phyloP scores from a whole-genome alignment of 805 yeast species.

The Candida broadrunensis region DNA sequence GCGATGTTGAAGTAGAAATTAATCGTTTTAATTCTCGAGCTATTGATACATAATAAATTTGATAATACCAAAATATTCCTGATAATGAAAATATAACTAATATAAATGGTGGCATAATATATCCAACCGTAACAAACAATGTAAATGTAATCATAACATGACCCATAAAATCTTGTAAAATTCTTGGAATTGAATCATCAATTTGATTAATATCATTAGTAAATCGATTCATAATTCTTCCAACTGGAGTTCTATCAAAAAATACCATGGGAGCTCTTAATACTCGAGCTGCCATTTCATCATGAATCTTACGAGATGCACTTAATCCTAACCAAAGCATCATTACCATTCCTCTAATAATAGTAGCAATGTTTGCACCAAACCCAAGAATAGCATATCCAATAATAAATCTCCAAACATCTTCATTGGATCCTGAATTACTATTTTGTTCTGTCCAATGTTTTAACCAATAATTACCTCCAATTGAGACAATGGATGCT shows the following conservation, averaged over 20 bases:
- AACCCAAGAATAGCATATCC: slow-evolving; percentile 58
- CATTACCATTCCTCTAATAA: slow-evolving; percentile 45
- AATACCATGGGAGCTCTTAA: slow-evolving; percentile 62
- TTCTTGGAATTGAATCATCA: slow-evolving; percentile 54
- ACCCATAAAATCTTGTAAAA: slow-evolving; percentile 47
- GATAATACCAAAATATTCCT: slow-evolving; percentile 65
- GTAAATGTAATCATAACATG: slow-evolving; percentile 43
- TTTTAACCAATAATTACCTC: slow-evolving; percentile 63
- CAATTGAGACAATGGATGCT: slow-evolving; percentile 29
- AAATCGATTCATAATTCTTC: slow-evolving; percentile 63
- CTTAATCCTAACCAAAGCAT: slow-evolving; percentile 53
- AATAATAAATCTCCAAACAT: slow-evolving; percentile 46
- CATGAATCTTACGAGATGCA: slow-evolving; percentile 58
- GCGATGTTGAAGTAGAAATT: slow-evolving; percentile 65
- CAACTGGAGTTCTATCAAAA: slow-evolving; percentile 69
- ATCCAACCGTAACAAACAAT: slow-evolving; percentile 50
- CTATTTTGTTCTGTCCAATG: slow-evolving; percentile 62
- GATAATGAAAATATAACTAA: slow-evolving; percentile 46
- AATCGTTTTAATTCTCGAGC: slow-evolving; percentile 79
- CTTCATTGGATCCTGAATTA: slow-evolving; percentile 36
- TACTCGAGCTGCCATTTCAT: slow-evolving; percentile 52
- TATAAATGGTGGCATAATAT: slow-evolving; percentile 53
- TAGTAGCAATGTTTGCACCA: slow-evolving; percentile 45
- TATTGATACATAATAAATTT: slow-evolving; percentile 62
- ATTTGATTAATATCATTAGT: slow-evolving; percentile 59